Evolutionary conservation across 768 basidiomycete genomes (phyloP).

Genomic region (Myochromella boudieri): DNA sequence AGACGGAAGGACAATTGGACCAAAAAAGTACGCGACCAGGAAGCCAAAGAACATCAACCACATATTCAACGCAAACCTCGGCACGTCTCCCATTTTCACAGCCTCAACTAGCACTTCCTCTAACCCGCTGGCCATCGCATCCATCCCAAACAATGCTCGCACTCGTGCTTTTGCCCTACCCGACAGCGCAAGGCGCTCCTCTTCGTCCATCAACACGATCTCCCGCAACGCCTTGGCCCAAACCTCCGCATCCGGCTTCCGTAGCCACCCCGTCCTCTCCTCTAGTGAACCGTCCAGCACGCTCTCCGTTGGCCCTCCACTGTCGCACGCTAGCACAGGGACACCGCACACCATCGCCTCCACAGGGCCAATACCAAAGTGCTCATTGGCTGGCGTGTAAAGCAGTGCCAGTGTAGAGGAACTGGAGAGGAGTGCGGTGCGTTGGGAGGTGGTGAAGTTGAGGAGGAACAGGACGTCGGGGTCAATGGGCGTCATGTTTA

Average conservation of each 20-base stretch:
- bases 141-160: slow-evolving; percentile 67
- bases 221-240: slow-evolving; percentile 74
- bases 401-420: slow-evolving; percentile 71
- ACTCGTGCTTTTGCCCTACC: slow-evolving; percentile 62
- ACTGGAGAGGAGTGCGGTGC: slow-evolving; percentile 74
- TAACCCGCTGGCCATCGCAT: slow-evolving; percentile 64
- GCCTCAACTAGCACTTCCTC: slow-evolving; percentile 58
- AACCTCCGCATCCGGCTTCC: slow-evolving; percentile 52
- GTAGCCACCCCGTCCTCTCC: slow-evolving; percentile 77
- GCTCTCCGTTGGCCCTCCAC: slow-evolving; percentile 91
- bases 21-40: slow-evolving; percentile 27
- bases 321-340: slow-evolving; percentile 84
- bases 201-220: slow-evolving; percentile 46
- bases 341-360: slow-evolving; percentile 93
- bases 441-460: slow-evolving; percentile 85
- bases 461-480: slow-evolving; percentile 85
- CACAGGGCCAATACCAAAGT: slow-evolving; percentile 95
- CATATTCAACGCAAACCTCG: slow-evolving; percentile 14
- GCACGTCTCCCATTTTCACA: slow-evolving; percentile 46
- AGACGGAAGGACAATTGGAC: slow-evolving; percentile 18
- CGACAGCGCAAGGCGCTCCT: slow-evolving; percentile 49
- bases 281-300: slow-evolving; percentile 38
- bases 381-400: slow-evolving; percentile 94
- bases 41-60: slow-evolving; percentile 31
- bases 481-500: slow-evolving; percentile 33